Conservation (phyloP, 2,329 filamentous ascomycete genomes). For the Knoxdaviesia capensis region DNA sequence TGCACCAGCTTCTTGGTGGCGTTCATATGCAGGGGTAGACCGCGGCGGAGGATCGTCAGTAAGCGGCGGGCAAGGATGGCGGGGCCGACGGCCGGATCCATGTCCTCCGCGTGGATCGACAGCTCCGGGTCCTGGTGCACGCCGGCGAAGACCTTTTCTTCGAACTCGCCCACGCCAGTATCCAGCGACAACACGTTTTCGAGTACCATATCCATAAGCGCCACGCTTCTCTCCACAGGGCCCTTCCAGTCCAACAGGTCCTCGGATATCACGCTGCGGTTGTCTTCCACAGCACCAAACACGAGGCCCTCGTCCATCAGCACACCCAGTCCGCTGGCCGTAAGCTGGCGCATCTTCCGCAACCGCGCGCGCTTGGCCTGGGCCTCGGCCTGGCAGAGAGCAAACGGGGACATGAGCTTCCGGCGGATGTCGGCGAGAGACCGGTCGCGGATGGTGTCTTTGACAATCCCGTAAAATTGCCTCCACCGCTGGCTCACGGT, state of each 20-base stretch:
- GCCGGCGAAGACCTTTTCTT: conserved; percentile 42
- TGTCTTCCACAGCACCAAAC: conserved; percentile 35
- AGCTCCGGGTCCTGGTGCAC: conserved; percentile 41
- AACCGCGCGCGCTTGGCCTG: conserved; percentile 53
- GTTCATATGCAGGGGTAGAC: conserved; percentile 45
- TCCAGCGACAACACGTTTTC: conserved; percentile 47
- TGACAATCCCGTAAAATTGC: conserved; percentile 64
- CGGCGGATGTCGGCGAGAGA: conserved; percentile 52
- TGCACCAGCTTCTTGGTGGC: conserved; percentile 33
- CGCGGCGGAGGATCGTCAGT: conserved; percentile 44
- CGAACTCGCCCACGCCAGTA: conserved; percentile 39
- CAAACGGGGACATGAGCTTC: conserved; percentile 58
- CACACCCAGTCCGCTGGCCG: conserved; percentile 70
- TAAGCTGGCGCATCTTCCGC: conserved; percentile 54
- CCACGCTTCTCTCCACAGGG: conserved; percentile 60
- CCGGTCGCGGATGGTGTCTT: conserved; percentile 52
- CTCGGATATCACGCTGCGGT: conserved; percentile 10
- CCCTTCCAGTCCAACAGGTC: conserved; percentile 39
- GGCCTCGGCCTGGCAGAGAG: conserved; percentile 54
- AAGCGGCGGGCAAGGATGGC: conserved; percentile 46
- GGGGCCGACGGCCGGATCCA: conserved; percentile 23
- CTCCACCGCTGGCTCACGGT: conserved; percentile 26
- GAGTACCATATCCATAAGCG: conserved; percentile 71
- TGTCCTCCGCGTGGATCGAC: conserved; percentile 28
- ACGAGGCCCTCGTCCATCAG: conserved; percentile 71